Evolutionary conservation across 202 grass and related monocot species (phyloP).

Genomic region (Bolboschoenoplectus hybrid): DNA sequence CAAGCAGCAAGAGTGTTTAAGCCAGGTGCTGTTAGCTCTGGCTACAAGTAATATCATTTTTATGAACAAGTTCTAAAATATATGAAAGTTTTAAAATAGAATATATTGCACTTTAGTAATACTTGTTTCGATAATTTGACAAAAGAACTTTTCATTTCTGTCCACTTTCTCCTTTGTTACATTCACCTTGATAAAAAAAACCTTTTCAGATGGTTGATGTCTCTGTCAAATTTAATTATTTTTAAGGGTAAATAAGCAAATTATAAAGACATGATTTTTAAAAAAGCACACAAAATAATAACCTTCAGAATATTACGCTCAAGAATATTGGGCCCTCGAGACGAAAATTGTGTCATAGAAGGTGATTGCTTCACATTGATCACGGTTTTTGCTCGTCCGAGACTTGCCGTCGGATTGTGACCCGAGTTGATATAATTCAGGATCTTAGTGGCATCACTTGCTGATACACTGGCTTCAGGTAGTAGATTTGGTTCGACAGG

Average conservation of each 20-base stretch:
- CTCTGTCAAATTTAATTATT: no score
- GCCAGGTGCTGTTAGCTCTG: slow-evolving; percentile 82
- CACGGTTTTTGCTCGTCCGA: slow-evolving; percentile 56
- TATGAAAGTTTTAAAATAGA: no score
- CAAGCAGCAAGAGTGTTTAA: slow-evolving; percentile 96
- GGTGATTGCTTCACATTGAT: slow-evolving; percentile 65
- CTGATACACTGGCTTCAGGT: slow-evolving; percentile 66
- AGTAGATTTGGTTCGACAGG: slow-evolving; percentile 85
- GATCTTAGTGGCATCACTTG: slow-evolving; percentile 45
- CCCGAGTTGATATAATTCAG: slow-evolving; percentile 63
- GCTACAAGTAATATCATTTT: slow-evolving; percentile 42
- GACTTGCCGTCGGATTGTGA: slow-evolving; percentile 43
- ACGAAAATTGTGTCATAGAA: slow-evolving; percentile 87
- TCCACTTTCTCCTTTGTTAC: neutral
- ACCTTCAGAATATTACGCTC: slow-evolving; percentile 94
- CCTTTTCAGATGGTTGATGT: no score
- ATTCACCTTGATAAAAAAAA: no score
- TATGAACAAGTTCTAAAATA: neutral
- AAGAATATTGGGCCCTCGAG: slow-evolving; percentile 71
- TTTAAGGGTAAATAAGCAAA: neutral
- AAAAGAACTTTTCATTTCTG: neutral
- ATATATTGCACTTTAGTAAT: no score
- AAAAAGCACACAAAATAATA: neutral
- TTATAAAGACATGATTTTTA: neutral
- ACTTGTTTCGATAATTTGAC: neutral